phyloP scores from a whole-genome alignment of 495 filamentous ascomycete genomes.

The Penicillium pancosmium region DNA sequence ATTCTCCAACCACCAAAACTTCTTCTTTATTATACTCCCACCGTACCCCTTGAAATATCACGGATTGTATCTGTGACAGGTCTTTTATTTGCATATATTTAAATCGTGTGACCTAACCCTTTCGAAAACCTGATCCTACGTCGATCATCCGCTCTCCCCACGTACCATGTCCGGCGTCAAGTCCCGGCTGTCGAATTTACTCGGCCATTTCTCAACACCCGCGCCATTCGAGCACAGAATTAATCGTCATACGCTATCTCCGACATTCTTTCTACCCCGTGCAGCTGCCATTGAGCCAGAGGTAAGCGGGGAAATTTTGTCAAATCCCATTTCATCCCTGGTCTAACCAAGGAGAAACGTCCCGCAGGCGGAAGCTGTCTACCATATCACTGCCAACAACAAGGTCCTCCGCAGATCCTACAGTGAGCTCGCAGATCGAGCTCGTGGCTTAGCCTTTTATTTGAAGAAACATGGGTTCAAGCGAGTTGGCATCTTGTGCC shows the following conservation, averaged over 20 bases:
- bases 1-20: conserved; percentile 19
- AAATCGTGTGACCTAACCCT: background rate
- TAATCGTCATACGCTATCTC: conserved; percentile 81
- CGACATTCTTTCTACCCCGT: conserved; percentile 85
- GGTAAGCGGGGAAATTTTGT: conserved; percentile 44
- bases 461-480: conserved; percentile 69
- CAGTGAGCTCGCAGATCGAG: conserved; percentile 77
- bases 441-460: conserved; percentile 85
- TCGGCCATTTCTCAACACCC: conserved; percentile 57
- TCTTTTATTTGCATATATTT: too few species aligned
- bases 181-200: conserved; percentile 62
- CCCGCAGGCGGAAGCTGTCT: conserved; percentile 73
- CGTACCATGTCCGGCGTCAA: conserved; percentile 57
- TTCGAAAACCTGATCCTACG: background rate
- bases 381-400: conserved; percentile 82
- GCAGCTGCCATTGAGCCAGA: conserved; percentile 75
- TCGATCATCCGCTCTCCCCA: background rate
- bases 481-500: conserved; percentile 76
- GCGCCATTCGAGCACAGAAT: conserved; percentile 49
- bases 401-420: conserved; percentile 75
- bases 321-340: conserved; percentile 5
- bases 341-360: background rate
- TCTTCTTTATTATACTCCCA: background rate
- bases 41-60: too few species aligned
- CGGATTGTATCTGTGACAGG: too few species aligned